Conservation (phyloP, 2,329 filamentous ascomycete genomes). For the Colletotrichum spaethianum region DNA sequence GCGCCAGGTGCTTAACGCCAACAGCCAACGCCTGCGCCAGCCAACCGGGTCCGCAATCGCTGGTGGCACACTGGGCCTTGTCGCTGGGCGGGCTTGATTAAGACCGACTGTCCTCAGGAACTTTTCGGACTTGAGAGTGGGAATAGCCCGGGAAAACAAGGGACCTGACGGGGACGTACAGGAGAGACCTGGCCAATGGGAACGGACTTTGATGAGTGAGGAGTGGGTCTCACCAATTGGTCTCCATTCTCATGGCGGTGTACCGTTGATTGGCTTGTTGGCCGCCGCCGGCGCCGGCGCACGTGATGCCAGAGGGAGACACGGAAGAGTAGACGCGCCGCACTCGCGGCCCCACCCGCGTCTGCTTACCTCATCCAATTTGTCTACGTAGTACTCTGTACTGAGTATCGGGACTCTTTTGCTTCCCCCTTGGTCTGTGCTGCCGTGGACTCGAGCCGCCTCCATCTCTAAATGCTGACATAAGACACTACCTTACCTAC, state of each 20-base stretch:
- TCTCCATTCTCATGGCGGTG: background rate
- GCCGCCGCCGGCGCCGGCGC: constrained; percentile 14
- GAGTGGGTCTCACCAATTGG: background rate
- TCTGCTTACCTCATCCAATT: background rate
- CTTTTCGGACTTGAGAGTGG: constrained; percentile 38
- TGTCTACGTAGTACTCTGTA: no score
- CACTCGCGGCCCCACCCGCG: background rate
- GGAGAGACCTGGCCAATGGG: constrained; percentile 6
- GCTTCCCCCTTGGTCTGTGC: background rate
- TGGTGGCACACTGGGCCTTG: background rate
- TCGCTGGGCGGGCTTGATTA: constrained; percentile 11
- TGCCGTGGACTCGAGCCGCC: background rate
- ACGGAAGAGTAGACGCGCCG: background rate
- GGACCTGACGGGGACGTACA: background rate
- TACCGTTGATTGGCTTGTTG: constrained; percentile 9
- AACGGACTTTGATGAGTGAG: background rate
- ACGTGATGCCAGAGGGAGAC: background rate
- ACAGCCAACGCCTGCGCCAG: background rate
- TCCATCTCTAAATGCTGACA: constrained; percentile 12
- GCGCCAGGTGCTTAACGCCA: constrained; percentile 12
- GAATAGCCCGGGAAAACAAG: constrained; percentile 40
- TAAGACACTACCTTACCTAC: no score
- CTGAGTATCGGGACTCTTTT: background rate
- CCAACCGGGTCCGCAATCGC: constrained; percentile 26
- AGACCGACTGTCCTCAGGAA: constrained; percentile 30